Evolutionary conservation across 441 rosid species (phyloP), one percentile per base, ranked within the genome.

Genomic region (Erysimum pusillum): DNA sequence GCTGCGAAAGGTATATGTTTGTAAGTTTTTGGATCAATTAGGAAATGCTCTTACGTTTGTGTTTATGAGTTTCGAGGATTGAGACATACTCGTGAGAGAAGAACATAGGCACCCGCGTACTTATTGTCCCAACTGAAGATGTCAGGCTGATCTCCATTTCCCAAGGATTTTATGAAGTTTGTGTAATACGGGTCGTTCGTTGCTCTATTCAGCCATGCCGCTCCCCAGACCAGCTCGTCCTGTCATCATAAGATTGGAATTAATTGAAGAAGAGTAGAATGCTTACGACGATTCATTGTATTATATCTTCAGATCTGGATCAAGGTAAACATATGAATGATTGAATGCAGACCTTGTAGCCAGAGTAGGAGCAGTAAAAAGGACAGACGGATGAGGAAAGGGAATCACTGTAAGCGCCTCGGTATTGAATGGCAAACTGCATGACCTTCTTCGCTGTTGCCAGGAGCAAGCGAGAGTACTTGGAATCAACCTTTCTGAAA

Each of bases 321-420:
- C 38, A 38, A 20, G 17, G 20, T 39, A 18, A 51, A 46, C 11
- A 58, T 31, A 14, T 59, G 67, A 60, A n/a, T n/a, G n/a, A n/a
- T n/a, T n/a, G n/a, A n/a, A 49, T 7, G 6, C 67, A 25, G 45
- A 91, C 98, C 89, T 88, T 85, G 51, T 87, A 94, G 56, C 99
- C 98, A 10, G 96, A 91, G 82, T 92, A 94, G 0, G 97, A 92
- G 88, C 97, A 91, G 71, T 94, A 94, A 67, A 91, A 94, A 2
- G 99, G 99, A 80, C 97, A 94, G 0, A 80, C 99, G 0, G 90
- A 84, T 3, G 92, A 74, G 2, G 93, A 91, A 45, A 94, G 97
- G 3, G 92, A 84, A 35, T 92, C 92, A 44, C 97, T 94, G 34
- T 92, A 94, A 58, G 93, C 88, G 17, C 97, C 99, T 5, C 80